A percentile compares a stretch with the other conserved stretches of the same genome.
phyloP scores from a whole-genome alignment of 176 grass and related monocot species.

The Carex kokanica region DNA sequence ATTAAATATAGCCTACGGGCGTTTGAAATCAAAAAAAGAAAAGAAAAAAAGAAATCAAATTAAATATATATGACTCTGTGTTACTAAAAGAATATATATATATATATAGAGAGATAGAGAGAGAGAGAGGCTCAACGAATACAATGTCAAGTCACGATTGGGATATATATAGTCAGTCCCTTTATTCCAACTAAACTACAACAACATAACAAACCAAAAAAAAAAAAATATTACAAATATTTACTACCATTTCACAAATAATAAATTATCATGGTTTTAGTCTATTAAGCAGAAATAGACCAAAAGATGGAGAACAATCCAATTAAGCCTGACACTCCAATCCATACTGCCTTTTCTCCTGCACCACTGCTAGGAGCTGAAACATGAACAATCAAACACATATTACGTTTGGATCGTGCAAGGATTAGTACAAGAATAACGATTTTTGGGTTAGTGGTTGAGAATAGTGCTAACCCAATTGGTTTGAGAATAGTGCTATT shows the following conservation, averaged over 20 bases:
- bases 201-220: background rate
- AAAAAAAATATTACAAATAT: background rate
- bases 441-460: too few species aligned
- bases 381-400: background rate
- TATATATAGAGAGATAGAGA: background rate
- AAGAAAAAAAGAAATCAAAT: background rate
- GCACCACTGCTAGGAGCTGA: constrained; percentile 15
- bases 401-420: too few species aligned
- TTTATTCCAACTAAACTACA: constrained; percentile 30
- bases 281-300: constrained; percentile 22
- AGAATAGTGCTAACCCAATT: too few species aligned
- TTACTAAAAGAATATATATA: background rate
- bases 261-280: background rate
- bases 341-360: constrained; percentile 8
- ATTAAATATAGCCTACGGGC: too few species aligned
- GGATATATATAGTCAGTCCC: background rate
- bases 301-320: constrained; percentile 14
- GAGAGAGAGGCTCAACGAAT: background rate
- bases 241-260: background rate
- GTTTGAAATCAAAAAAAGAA: too few species aligned
- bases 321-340: constrained; percentile 13
- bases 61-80: background rate
- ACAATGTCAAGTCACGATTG: background rate
- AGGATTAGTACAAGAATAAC: too few species aligned
- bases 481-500: too few species aligned